These are phyloP conservation scores for Aspergillus sp. DNA, from an alignment of 2,329 filamentous ascomycete genomes.

Conservation along the genomic window DNA sequence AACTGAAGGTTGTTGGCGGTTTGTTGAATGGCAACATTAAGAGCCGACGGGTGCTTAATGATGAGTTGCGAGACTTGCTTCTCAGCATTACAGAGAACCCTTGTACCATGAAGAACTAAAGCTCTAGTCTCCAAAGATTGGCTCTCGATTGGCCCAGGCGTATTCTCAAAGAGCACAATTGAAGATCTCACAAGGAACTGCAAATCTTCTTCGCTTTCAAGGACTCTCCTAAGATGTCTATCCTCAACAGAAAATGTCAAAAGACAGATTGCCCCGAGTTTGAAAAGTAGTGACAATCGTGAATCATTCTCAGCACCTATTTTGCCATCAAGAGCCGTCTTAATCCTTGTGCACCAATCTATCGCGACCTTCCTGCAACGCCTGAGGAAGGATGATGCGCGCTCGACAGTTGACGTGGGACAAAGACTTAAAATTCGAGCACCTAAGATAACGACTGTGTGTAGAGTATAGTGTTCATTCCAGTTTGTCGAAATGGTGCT, in stretches of 20 bases:
- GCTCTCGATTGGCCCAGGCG: not conserved
- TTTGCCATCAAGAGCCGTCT: not conserved
- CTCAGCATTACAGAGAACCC: slow-evolving; percentile 8
- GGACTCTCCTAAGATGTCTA: slow-evolving; percentile 1
- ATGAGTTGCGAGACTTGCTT: slow-evolving; percentile 3
- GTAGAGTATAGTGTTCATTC: slow-evolving; percentile 43
- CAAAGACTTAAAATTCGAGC: slow-evolving; percentile 12
- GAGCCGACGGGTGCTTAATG: not conserved
- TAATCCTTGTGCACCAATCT: slow-evolving; percentile 7
- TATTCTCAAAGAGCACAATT: slow-evolving; percentile 15
- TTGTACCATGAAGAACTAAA: slow-evolving; percentile 4
- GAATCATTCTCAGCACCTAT: not conserved
- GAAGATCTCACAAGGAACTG: slow-evolving; percentile 8
- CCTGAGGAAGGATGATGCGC: not conserved
- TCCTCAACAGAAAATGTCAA: slow-evolving; percentile 11
- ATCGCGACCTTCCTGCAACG: slow-evolving; percentile 3
- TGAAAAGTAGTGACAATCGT: slow-evolving; percentile 4
- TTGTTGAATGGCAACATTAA: slow-evolving; percentile 9
- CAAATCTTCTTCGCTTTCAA: slow-evolving; percentile 9
- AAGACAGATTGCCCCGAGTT: slow-evolving; percentile 11
- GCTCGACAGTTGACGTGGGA: not conserved
- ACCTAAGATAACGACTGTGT: slow-evolving; percentile 22
- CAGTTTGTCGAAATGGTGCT: slow-evolving; percentile 48
- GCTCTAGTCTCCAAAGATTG: not conserved
- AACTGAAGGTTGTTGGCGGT: not conserved